A percentile compares a stretch with the other conserved stretches of the same genome.
These are phyloP conservation scores for Achaetomiella virescens DNA, from an alignment of 495 filamentous ascomycete species.

Conservation along the genomic window DNA sequence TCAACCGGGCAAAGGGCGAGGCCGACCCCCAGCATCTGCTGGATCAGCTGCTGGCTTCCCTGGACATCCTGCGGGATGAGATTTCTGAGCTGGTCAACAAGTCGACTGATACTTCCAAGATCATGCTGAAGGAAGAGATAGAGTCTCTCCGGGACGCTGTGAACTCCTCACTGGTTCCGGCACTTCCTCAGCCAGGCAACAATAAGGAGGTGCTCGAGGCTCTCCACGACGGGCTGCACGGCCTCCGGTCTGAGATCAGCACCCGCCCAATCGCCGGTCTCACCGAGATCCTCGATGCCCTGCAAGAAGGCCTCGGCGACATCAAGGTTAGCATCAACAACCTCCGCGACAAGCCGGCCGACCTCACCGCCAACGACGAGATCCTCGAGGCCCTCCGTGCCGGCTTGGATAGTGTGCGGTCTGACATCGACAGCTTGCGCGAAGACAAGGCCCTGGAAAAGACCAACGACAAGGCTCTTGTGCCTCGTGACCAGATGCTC, in stretches of 20 bases:
- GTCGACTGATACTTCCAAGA: conserved; percentile 44
- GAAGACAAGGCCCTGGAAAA: conserved; percentile 46
- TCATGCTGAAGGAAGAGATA: conserved; percentile 70
- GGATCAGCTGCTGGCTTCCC: conserved; percentile 61
- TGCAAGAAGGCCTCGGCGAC: conserved; percentile 73
- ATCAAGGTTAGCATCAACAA: conserved; percentile 71
- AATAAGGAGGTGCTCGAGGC: conserved; percentile 60
- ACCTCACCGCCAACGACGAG: conserved; percentile 74
- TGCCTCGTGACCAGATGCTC: conserved; percentile 38
- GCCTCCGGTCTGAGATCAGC: conserved; percentile 58
- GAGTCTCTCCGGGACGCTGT: conserved; percentile 71
- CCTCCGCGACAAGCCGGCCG: conserved; percentile 67
- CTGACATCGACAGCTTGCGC: conserved; percentile 73
- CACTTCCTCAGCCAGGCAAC: conserved; percentile 39
- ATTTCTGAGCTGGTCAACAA: conserved; percentile 49
- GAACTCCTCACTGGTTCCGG: conserved; percentile 59
- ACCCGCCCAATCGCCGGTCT: conserved; percentile 51
- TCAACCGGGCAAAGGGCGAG: conserved; percentile 59
- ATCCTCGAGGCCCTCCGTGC: conserved; percentile 80
- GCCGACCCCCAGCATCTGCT: conserved; percentile 72
- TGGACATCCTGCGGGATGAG: conserved; percentile 68
- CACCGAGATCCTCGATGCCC: conserved; percentile 70
- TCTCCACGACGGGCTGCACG: conserved; percentile 62
- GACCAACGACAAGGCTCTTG: conserved; percentile 30
- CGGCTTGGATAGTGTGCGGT: conserved; percentile 63